phyloP scores from a whole-genome alignment of 352 stramenopile genomes.

The Halophytophthora polymorphica region DNA sequence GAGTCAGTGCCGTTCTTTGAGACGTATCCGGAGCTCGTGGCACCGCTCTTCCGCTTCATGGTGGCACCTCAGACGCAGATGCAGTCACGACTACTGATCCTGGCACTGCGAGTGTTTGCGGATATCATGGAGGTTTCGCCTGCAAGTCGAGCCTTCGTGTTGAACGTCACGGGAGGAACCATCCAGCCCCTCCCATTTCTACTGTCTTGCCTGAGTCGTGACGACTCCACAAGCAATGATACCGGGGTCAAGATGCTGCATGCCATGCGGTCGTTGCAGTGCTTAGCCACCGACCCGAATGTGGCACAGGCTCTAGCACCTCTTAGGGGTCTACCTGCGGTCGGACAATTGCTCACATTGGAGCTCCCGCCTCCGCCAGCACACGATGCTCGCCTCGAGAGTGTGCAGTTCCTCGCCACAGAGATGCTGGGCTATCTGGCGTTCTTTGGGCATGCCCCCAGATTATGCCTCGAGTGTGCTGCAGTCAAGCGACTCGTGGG shows the following conservation, averaged over 20 bases:
- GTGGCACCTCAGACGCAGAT: slow-evolving; percentile 32
- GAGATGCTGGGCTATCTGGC: slow-evolving; percentile 68
- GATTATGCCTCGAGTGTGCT: slow-evolving; percentile 26
- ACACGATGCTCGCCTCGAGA: slow-evolving; percentile 24
- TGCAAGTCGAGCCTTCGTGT: slow-evolving; percentile 35
- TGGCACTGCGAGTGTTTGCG: slow-evolving; percentile 41
- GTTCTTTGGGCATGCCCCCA: slow-evolving; percentile 42
- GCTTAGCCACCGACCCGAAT: slow-evolving; percentile 53
- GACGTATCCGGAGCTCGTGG: slow-evolving; percentile 34
- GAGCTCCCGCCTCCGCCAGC: slow-evolving; percentile 6
- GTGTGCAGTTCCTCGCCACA: slow-evolving; percentile 54
- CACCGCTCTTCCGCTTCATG: slow-evolving; percentile 56
- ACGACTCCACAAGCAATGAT: slow-evolving; percentile 12
- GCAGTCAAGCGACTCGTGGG: slow-evolving; percentile 38
- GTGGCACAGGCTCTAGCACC: slow-evolving; percentile 29
- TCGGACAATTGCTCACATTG: slow-evolving; percentile 31
- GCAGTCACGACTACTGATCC: slow-evolving; percentile 26
- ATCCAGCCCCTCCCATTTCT: slow-evolving; percentile 38
- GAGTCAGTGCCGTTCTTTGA: slow-evolving; percentile 15
- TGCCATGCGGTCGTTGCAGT: slow-evolving; percentile 47
- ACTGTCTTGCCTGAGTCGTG: slow-evolving; percentile 39
- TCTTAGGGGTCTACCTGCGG: slow-evolving; percentile 27
- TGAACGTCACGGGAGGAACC: slow-evolving; percentile 22
- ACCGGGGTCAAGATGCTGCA: slow-evolving; percentile 33
- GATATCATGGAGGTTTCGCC: slow-evolving; percentile 52